phyloP scores from a whole-genome alignment of 805 yeast genomes.

The Ogataea nonfermentans region DNA sequence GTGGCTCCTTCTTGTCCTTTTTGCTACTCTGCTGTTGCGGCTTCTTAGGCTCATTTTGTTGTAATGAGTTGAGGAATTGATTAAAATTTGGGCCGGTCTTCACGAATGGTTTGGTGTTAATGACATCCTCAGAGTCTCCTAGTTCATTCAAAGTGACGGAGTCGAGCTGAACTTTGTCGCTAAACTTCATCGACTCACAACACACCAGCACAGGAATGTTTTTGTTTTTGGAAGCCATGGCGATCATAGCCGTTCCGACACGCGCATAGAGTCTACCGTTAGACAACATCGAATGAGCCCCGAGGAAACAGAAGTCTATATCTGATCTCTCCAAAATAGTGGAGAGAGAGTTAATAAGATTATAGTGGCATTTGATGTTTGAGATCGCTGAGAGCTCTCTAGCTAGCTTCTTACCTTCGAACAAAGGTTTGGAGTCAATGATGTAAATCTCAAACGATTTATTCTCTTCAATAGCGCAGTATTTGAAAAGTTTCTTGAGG shows the following conservation, averaged over 20 bases:
- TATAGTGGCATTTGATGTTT: constrained; percentile 75
- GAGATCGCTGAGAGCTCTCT: constrained; percentile 51
- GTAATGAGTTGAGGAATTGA: constrained; percentile 51
- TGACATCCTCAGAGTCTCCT: constrained; percentile 72
- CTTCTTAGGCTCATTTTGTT: constrained; percentile 24
- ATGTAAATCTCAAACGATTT: constrained; percentile 76
- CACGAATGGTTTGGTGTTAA: constrained; percentile 54
- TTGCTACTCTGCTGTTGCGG: constrained; percentile 6
- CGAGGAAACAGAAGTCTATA: constrained; percentile 87
- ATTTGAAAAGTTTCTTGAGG: constrained; percentile 66
- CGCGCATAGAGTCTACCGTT: constrained; percentile 91
- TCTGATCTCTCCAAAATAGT: constrained; percentile 66
- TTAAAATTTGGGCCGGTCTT: constrained; percentile 64
- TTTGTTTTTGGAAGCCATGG: constrained; percentile 84
- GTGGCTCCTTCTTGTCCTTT: constrained; percentile 9
- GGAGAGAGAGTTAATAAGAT: constrained; percentile 73
- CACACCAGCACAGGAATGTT: constrained; percentile 94
- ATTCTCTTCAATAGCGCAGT: constrained; percentile 59
- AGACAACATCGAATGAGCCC: constrained; percentile 96
- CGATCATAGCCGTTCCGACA: constrained; percentile 91
- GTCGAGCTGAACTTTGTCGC: constrained; percentile 93
- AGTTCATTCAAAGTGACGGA: constrained; percentile 93
- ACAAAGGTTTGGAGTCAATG: constrained; percentile 90
- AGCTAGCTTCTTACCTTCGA: constrained; percentile 85
- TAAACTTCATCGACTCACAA: constrained; percentile 91